These are phyloP conservation scores for Pouteria glomerata DNA, from an alignment of 148 eudicot genomes.

Conservation along the genomic window DNA sequence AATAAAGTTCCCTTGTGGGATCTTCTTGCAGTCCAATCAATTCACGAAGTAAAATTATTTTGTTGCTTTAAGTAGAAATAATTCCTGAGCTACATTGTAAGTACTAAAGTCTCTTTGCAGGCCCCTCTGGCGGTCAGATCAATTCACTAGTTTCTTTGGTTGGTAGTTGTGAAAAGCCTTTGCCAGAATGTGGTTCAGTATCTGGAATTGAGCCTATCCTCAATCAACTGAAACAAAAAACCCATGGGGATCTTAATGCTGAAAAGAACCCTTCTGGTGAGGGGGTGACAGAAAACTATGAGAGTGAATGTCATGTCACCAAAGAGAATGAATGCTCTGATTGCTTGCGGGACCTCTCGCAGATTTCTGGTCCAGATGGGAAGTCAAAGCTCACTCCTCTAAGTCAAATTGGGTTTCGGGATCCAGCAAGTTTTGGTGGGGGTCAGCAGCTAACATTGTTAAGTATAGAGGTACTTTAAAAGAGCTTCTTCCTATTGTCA, in stretches of 20 bases:
- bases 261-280: conserved; percentile 14
- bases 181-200: conserved; percentile 22
- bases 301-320: conserved; percentile 17
- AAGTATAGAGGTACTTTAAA: conserved; percentile 65
- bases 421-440: conserved; percentile 87
- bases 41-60: neutral
- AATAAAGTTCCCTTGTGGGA: conserved; percentile 20
- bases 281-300: conserved; percentile 12
- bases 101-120: conserved; percentile 18
- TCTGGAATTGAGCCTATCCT: conserved; percentile 17
- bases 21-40: no score
- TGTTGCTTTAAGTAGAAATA: neutral
- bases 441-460: conserved; percentile 87
- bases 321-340: conserved; percentile 25
- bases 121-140: conserved; percentile 14
- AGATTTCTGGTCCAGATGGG: conserved; percentile 82
- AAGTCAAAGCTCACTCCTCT: conserved; percentile 68
- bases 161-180: conserved; percentile 14
- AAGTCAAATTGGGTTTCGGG: conserved; percentile 91
- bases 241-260: conserved; percentile 14
- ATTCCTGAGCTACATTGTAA: neutral
- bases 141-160: conserved; percentile 26
- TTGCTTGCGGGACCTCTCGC: conserved; percentile 61
- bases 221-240: conserved; percentile 22
- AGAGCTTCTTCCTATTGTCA: conserved; percentile 7